phyloP scores from a whole-genome alignment of 1,139 yeast genomes.

The Saccharomycopsis crataegensis region DNA sequence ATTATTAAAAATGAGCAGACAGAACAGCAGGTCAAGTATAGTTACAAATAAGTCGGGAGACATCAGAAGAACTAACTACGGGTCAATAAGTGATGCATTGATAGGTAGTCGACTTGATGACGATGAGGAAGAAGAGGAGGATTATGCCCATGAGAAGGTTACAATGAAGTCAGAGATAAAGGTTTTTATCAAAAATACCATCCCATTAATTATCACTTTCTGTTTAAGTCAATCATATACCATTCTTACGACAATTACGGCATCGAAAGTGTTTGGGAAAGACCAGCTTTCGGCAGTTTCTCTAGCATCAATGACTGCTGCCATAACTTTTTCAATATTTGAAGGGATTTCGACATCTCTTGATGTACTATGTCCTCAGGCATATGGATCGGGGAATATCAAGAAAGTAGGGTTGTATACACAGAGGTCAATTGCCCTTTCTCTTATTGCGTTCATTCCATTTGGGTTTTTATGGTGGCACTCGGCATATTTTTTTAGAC shows the following conservation, averaged over 20 bases:
- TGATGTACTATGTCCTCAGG: constrained; percentile 83
- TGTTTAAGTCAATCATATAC: constrained; percentile 67
- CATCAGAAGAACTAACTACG: background rate
- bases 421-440: constrained; percentile 55
- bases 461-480: constrained; percentile 61
- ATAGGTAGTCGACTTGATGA: background rate
- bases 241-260: constrained; percentile 62
- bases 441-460: constrained; percentile 50
- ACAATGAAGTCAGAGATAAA: constrained; percentile 39
- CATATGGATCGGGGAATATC: constrained; percentile 64
- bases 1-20: constrained; percentile 2
- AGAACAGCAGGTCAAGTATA: constrained; percentile 13
- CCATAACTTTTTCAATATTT: constrained; percentile 74
- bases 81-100: background rate
- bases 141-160: constrained; percentile 39
- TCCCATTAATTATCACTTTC: constrained; percentile 62
- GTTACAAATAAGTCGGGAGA: background rate
- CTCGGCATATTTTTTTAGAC: constrained; percentile 45
- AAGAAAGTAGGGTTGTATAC: constrained; percentile 55
- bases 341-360: constrained; percentile 85
- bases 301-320: constrained; percentile 80
- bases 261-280: constrained; percentile 60
- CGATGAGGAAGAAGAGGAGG: constrained; percentile 29
- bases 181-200: constrained; percentile 45
- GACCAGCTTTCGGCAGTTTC: constrained; percentile 76